These are phyloP conservation scores for Wickerhamomyces hampshirensis DNA, from an alignment of 805 yeast genomes.

Conservation along the genomic window DNA sequence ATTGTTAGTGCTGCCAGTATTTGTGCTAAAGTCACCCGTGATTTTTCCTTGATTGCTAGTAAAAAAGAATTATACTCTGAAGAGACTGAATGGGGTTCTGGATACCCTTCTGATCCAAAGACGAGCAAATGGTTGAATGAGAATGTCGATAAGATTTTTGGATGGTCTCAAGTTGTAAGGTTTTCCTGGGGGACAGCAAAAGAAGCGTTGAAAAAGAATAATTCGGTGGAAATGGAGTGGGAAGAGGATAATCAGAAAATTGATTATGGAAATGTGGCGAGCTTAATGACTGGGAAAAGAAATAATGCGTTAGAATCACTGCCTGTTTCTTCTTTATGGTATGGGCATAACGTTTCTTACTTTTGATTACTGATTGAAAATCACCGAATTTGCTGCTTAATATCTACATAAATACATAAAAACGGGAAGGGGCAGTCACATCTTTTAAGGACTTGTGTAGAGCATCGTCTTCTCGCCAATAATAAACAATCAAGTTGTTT, in stretches of 20 bases:
- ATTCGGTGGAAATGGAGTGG: constrained; percentile 57
- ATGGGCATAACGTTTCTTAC: constrained; percentile 18
- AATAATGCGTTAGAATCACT: constrained; percentile 10
- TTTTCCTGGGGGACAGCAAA: constrained; percentile 94
- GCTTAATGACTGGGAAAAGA: constrained; percentile 10
- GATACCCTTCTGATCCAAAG: constrained; percentile 91
- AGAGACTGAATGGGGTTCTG: constrained; percentile 62
- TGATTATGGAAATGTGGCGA: constrained; percentile 22
- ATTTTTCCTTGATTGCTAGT: constrained; percentile 44
- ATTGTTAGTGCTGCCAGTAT: constrained; percentile 93
- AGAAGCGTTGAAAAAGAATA: constrained; percentile 55
- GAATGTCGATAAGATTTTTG: constrained; percentile 67
- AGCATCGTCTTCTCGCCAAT: too few relatives aligned
- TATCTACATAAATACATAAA: too few relatives aligned
- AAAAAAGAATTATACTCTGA: constrained; percentile 25
- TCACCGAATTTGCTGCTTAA: too few relatives aligned
- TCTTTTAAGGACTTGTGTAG: too few relatives aligned
- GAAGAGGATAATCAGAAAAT: constrained; percentile 35
- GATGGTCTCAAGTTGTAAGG: constrained; percentile 76
- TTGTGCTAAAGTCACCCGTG: constrained; percentile 95
- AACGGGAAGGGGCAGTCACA: too few relatives aligned
- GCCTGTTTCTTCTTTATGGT: constrained; percentile 25
- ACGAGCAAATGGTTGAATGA: constrained; percentile 72
- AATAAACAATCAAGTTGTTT: too few relatives aligned
- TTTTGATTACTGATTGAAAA: constrained; percentile 7